phyloP scores from a whole-genome alignment of 306 rosid genomes.

The Crataegus laevigata region DNA sequence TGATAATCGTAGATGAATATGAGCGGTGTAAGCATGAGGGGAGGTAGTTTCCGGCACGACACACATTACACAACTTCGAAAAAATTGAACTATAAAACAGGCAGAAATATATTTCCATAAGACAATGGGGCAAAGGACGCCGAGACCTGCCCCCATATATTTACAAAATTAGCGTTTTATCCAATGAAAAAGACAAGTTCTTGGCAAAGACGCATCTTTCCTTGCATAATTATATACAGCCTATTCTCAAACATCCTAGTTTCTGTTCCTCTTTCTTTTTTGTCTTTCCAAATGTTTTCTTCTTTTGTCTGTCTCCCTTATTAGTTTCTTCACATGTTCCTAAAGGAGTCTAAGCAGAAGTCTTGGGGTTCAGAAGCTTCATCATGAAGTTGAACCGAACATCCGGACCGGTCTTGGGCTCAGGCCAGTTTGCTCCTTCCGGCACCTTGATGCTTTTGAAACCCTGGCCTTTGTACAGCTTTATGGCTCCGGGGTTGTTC shows the following conservation, averaged over 20 bases:
- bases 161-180: not conserved
- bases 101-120: not conserved
- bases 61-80: not conserved
- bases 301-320: not conserved
- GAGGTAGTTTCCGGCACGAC: not conserved
- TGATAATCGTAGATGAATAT: too few species aligned
- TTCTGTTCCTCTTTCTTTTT: not conserved
- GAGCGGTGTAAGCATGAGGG: too few species aligned
- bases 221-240: slow-evolving; percentile 14
- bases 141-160: not conserved
- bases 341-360: slow-evolving; percentile 27
- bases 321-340: slow-evolving; percentile 6
- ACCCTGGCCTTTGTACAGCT: slow-evolving; percentile 75
- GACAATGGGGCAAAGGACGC: not conserved
- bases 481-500: slow-evolving; percentile 67
- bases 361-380: slow-evolving; percentile 66
- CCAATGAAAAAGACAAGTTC: not conserved
- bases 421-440: slow-evolving; percentile 93
- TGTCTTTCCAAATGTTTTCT: not conserved
- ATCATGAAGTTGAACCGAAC: slow-evolving; percentile 78
- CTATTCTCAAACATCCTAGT: not conserved
- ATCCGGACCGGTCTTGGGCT: slow-evolving; percentile 87
- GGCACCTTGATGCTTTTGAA: slow-evolving; percentile 77
- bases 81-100: too few species aligned
- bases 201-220: not conserved